These are phyloP conservation scores for Chlorophyllum brunneum DNA, from an alignment of 768 basidiomycete species.

Conservation along the genomic window DNA sequence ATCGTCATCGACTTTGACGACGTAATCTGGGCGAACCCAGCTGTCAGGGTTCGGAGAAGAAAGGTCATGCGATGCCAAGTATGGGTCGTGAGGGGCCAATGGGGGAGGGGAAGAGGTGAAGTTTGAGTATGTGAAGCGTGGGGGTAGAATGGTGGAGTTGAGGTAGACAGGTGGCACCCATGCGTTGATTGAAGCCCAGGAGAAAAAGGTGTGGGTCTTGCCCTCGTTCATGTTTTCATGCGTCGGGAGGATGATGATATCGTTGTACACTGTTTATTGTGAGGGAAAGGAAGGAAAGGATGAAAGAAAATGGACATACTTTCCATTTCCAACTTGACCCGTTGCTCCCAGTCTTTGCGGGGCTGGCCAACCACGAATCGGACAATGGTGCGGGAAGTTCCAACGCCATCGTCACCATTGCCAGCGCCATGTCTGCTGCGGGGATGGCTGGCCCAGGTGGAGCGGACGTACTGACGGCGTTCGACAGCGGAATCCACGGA, in stretches of 20 bases:
- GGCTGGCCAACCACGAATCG: constrained; percentile 90
- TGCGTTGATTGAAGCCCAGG: constrained; percentile 88
- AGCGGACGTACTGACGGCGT: constrained; percentile 81
- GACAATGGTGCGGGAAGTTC: constrained; percentile 81
- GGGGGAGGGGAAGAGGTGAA: constrained; percentile 49
- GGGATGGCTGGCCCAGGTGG: constrained; percentile 84
- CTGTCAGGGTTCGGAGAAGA: constrained; percentile 38
- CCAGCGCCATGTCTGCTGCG: constrained; percentile 74
- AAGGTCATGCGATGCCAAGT: constrained; percentile 48
- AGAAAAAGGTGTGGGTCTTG: constrained; percentile 88
- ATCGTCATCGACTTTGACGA: constrained; percentile 95
- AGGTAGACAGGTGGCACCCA: constrained; percentile 82
- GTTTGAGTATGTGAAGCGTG: constrained; percentile 64
- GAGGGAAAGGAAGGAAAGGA: constrained; percentile 11
- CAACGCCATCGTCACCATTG: constrained; percentile 60
- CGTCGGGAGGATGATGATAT: constrained; percentile 80
- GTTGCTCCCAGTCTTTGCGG: constrained; percentile 70
- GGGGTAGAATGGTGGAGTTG: constrained; percentile 40
- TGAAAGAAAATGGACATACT: constrained; percentile 46
- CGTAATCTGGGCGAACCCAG: constrained; percentile 88
- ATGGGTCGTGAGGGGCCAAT: constrained; percentile 73
- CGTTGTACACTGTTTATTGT: constrained; percentile 63
- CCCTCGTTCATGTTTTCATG: constrained; percentile 96
- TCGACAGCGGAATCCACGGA: constrained; percentile 83
- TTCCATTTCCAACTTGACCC: constrained; percentile 86